Conservation (phyloP, 2,329 filamentous ascomycete genomes). For the Apiospora kogelbergensis region DNA sequence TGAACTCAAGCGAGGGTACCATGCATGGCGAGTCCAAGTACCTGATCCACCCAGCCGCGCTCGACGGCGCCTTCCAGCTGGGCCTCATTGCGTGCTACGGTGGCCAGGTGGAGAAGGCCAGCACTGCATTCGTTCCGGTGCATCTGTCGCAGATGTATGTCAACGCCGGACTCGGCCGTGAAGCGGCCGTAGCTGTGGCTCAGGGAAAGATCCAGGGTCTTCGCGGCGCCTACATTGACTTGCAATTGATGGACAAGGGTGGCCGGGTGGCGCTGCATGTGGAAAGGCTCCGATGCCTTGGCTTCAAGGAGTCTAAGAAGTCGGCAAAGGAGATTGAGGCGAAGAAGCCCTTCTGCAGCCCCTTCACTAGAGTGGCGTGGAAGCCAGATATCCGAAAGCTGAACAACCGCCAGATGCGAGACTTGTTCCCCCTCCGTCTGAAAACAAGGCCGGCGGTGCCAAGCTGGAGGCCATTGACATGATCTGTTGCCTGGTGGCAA, state of each 20-base stretch:
- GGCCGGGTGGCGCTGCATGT: slow-evolving; percentile 16
- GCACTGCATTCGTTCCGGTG: slow-evolving; percentile 18
- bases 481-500: slow-evolving; percentile 12
- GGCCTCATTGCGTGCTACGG: slow-evolving; percentile 21
- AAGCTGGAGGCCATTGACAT: slow-evolving; percentile 9
- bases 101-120: slow-evolving; percentile 15
- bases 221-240: slow-evolving; percentile 14
- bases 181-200: slow-evolving; percentile 9
- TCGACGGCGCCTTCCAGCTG: slow-evolving; percentile 21
- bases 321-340: slow-evolving; percentile 5
- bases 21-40: slow-evolving; percentile 21
- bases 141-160: slow-evolving; percentile 19
- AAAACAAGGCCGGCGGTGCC: slow-evolving; percentile 13
- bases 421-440: slow-evolving; percentile 15
- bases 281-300: slow-evolving; percentile 12
- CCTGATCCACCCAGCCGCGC: slow-evolving; percentile 20
- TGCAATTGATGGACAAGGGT: slow-evolving; percentile 16
- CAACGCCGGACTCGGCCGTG: neutral
- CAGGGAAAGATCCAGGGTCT: slow-evolving; percentile 15
- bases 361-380: slow-evolving; percentile 18
- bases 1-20: slow-evolving; percentile 12
- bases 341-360: slow-evolving; percentile 17
- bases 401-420: slow-evolving; percentile 15
- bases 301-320: slow-evolving; percentile 5
- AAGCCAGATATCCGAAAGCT: slow-evolving; percentile 24